Evolutionary conservation across 306 rosid genomes (phyloP).

Genomic region (Cicer yamashitae): DNA sequence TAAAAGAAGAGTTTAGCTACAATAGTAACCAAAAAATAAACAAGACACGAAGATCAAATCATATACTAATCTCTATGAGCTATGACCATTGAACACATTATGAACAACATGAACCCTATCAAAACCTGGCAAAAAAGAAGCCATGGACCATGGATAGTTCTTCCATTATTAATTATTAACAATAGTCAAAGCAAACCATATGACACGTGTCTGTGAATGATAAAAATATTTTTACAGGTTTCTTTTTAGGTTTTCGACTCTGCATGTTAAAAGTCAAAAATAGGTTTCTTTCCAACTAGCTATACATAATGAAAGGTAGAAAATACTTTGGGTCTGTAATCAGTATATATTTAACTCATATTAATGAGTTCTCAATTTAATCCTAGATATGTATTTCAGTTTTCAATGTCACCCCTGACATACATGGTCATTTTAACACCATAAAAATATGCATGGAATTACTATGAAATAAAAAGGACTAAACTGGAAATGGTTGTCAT

Average conservation of each 20-base stretch:
- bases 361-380: background rate
- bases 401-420: background rate
- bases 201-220: background rate
- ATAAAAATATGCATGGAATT: background rate
- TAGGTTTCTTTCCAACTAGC: slow-evolving; percentile 11
- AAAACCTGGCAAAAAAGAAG: background rate
- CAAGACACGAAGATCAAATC: slow-evolving; percentile 22
- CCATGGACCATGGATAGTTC: background rate
- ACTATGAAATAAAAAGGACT: background rate
- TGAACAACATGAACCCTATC: slow-evolving; percentile 4
- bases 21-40: slow-evolving; percentile 32
- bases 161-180: background rate
- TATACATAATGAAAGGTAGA: background rate
- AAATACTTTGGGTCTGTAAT: background rate
- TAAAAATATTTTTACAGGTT: slow-evolving; percentile 1
- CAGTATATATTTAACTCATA: background rate
- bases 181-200: background rate
- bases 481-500: background rate
- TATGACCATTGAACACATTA: background rate
- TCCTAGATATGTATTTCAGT: background rate
- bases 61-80: background rate
- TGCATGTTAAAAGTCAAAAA: background rate
- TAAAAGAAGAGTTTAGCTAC: slow-evolving; percentile 2
- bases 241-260: background rate
- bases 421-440: background rate